Conservation (phyloP, 2,329 filamentous ascomycete species). For the Cryoendolithus antarcticus region DNA sequence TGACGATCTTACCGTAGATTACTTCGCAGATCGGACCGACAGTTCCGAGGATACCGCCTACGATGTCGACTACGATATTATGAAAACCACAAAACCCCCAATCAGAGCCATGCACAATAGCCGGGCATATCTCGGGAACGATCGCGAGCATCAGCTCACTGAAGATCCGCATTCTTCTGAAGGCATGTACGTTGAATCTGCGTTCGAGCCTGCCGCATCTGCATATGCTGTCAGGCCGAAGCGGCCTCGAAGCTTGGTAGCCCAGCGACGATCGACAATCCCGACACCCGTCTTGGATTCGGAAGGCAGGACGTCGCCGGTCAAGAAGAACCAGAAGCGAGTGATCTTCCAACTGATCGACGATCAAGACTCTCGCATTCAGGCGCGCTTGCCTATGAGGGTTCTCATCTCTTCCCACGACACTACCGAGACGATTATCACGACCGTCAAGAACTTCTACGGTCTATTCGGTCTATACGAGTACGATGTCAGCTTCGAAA, state of each 20-base stretch:
- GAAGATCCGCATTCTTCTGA: too few species aligned
- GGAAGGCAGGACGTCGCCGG: constrained; percentile 13
- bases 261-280: too few species aligned
- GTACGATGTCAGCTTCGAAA: constrained; percentile 85
- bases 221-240: too few species aligned
- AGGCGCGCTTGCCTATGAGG: constrained; percentile 66
- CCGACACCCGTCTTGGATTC: too few species aligned
- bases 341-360: constrained; percentile 65
- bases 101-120: too few species aligned
- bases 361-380: constrained; percentile 21
- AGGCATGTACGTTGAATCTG: too few species aligned
- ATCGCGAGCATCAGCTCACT: too few species aligned
- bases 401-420: constrained; percentile 92
- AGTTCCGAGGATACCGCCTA: constrained; percentile 44
- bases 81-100: too few species aligned
- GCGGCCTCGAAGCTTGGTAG: too few species aligned
- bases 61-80: constrained; percentile 41
- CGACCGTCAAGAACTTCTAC: constrained; percentile 98
- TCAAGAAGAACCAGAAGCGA: constrained; percentile 45
- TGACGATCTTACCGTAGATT: too few species aligned
- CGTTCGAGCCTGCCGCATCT: too few species aligned
- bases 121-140: too few species aligned
- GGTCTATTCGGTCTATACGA: constrained; percentile 60
- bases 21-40: constrained; percentile 42
- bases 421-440: constrained; percentile 93